Base-by-base conservation (phyloP, 306 rosid species). In the Vigna radiata region DNA sequence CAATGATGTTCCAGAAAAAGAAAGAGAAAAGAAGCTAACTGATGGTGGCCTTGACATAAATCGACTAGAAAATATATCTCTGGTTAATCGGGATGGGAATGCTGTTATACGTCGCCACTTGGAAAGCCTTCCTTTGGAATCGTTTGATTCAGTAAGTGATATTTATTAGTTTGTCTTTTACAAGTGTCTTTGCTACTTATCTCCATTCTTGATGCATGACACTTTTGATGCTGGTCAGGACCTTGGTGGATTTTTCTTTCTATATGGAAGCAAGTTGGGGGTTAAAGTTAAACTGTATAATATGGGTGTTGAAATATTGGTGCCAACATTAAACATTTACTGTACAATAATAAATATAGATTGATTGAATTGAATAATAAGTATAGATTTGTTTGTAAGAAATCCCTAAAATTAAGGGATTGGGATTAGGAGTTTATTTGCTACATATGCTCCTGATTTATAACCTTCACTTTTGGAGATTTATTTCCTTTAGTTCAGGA, bases 61-160 rank as follows among this genome's bases (percentile, higher is more conserved):
- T 83, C 88, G 92, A 52, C 83, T 93, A 86, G 93, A 75, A 64
- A 93, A 93, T 78, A 87, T 93, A 85, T 53, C 89, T 13, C 79
- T 91, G 84, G 93, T 93, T 70, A 79, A 93, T 73, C 97, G 91
- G 37, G 98, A 93, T 84, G 98, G 98, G 43, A 93, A 93, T 87
- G 98, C 97, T 78, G 96, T 91, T 19, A 91, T 93, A 79, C 93
- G 97, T 5, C 95, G 98, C 56, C 95, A 93, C 80, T 84, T 93
- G 79, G 95, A 93, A 82, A 93, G 96, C 86, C 97, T 93, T 85
- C 98, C 96, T 29, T 81, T 93, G 85, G 91, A 93, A 68, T 88
- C 91, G 70, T 93, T 93, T 82, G 97, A 93, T 86, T 93, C 98
- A 59, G 98, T 93, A 79, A 84, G 96, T 81, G 56, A 17, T 79